These are phyloP conservation scores for Salix udensis DNA, from an alignment of 345 rosid genomes.

Conservation along the genomic window DNA sequence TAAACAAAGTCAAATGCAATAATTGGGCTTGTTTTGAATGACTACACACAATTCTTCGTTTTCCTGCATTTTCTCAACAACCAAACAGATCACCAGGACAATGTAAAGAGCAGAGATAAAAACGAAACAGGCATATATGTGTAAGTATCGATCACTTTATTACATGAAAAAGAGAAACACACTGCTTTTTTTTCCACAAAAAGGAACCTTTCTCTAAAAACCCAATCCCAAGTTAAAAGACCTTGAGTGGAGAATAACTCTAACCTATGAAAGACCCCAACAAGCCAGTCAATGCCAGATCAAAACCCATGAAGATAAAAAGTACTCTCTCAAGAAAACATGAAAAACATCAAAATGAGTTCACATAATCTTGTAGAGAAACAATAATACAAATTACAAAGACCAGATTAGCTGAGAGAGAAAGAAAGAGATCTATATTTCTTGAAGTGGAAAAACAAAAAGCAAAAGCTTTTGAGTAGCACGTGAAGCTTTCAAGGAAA, in stretches of 20 bases:
- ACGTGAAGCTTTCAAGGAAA: constrained; percentile 1
- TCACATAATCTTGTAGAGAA: not conserved
- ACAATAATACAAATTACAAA: not conserved
- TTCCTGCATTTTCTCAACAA: constrained; percentile 21
- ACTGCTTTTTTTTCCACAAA: constrained; percentile 5
- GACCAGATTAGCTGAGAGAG: constrained; percentile 1
- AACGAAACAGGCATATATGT: not conserved
- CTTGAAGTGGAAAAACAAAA: not conserved
- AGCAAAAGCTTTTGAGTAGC: not conserved
- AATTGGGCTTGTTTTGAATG: not conserved
- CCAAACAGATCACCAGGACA: constrained; percentile 5
- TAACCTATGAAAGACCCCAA: not conserved
- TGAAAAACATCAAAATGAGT: not conserved
- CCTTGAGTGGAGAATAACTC: constrained; percentile 5
- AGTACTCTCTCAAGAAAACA: not conserved
- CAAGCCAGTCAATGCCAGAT: not conserved
- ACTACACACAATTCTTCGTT: not conserved
- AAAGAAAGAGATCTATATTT: not conserved
- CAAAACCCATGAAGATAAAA: not conserved
- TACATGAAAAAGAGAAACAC: not conserved
- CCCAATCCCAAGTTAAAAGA: constrained; percentile 14
- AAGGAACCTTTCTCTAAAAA: constrained; percentile 4
- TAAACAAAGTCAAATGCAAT: not conserved
- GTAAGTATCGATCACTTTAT: not conserved
- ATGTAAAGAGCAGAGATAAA: not conserved